Evolutionary conservation across 2,329 filamentous ascomycete genomes (phyloP), one percentile per base, ranked within the genome.

Genomic region (Epicoccum sorghinum): DNA sequence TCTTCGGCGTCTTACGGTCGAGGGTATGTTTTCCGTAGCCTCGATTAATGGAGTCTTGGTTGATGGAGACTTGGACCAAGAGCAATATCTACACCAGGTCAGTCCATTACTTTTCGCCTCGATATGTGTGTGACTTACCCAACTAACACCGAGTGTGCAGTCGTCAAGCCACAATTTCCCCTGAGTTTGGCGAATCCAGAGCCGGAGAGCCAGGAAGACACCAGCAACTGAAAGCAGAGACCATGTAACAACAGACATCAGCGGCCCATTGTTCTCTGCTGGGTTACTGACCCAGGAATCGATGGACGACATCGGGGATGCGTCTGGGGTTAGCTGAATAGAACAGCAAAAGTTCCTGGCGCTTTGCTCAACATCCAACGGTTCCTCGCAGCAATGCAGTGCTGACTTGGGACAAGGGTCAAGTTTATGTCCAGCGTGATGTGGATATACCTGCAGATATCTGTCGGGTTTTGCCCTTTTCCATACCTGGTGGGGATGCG

Each of bases 11-110:
- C 40, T 42, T 42, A 42, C 40, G n/a, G 25, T 42, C 40, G 30
- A 42, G 40, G 25, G 40, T 42, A 32, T 42, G 40, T 30, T 42
- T 42, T n/a, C 40, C 40, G 25, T 42, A 42, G n/a, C 40, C 40
- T 22, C 6, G 14, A 25, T 42, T 42, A 25, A 42, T 42, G 25
- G 40, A 42, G 27, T 30, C 25, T 42, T 42, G 40, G 27, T 42
- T 42, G n/a, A 42, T 42, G 40, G 8, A 22, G 25, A 42, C 40
- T 30, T 42, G 40, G 27, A n/a, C 27, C 25, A 42, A 18, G 7
- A 42, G 13, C 22, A 42, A 42, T 7, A 13, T 30, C 40, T 42
- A 22, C 27, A 42, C n/a, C 7, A 23, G 18, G 27, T 42, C 27
- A 42, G 40, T 42, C 10, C 18, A 32, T 4, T 42, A n/a, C 25